Base-by-base conservation (phyloP, 768 basidiomycete genomes). In the Collybiopsis confluens region DNA sequence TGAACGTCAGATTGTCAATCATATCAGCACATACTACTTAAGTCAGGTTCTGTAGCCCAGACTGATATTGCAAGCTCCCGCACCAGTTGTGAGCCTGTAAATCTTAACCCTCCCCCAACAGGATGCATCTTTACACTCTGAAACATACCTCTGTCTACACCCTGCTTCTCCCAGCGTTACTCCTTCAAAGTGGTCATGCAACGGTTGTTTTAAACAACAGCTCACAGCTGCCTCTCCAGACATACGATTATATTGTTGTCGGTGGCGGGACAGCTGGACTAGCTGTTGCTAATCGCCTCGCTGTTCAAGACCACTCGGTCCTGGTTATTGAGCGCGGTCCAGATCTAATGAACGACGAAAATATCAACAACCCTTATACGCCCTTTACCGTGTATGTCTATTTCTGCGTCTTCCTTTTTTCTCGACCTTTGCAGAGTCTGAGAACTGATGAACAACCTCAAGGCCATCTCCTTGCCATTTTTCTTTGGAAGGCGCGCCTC, bases 261-360 rank as follows among this genome's bases (percentile, higher is more conserved):
- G 57, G 55, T 13, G 49, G 54, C 36, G 64, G 64, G 1, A 58
- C 61, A 16, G 55, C 63, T 6, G 64, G 53, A 11, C 56, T 63
- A 21, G 64, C 61, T 8, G 45, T 64, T 10, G 64, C 64, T 21
- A 61, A 58, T 54, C n/a, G n/a, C n/a, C n/a, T n/a, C n/a, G n/a
- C n/a, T n/a, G n/a, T 33, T 51, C n/a, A n/a, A n/a, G 33, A 40
- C 21, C 21, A 59, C 23, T 51, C 52, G 1, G 63, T 65, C 10
- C 49, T 65, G 23, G 54, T 65, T 7, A 48, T 65, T 20, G 64
- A 65, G 45, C 69, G 66, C 0, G 73, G 73, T 3, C 42, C 46
- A 18, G 68, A 70, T 53, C n/a, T 23, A 20, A 52, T 50, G 44
- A 18, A 56, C 18, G 38, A 54, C 18, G 58, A 59, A 8, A 18